A percentile compares a stretch with the other conserved stretches of the same genome.
Evolutionary conservation across 306 rosid genomes (phyloP).

Genomic region (Lithocarpus polystachyus): DNA sequence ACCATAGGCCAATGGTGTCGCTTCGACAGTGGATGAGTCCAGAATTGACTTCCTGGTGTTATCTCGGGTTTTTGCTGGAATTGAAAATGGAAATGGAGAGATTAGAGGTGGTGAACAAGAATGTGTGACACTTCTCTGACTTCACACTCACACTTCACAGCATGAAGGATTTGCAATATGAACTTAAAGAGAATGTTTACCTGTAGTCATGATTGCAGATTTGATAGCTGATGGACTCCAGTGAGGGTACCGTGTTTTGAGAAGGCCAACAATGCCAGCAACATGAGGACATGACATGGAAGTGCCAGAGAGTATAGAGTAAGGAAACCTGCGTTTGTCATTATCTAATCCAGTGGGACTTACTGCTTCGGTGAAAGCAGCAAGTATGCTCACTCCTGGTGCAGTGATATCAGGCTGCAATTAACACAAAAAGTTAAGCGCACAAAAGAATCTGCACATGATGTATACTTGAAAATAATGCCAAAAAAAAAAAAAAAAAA

Average conservation of each 20-base stretch:
- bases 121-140: not conserved
- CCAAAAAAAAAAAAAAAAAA: not conserved
- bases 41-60: conserved; percentile 9
- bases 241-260: conserved; percentile 48
- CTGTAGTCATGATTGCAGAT: conserved; percentile 70
- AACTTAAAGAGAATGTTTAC: conserved; percentile 14
- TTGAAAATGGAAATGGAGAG: not conserved
- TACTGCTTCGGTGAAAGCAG: conserved; percentile 22
- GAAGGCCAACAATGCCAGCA: conserved; percentile 50
- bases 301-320: conserved; percentile 31
- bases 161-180: not conserved
- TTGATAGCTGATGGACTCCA: conserved; percentile 72
- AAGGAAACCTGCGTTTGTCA: conserved; percentile 34
- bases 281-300: conserved; percentile 71
- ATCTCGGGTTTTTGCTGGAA: conserved; percentile 37
- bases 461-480: not conserved
- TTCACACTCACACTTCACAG: not conserved
- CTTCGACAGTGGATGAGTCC: conserved; percentile 1
- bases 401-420: conserved; percentile 63
- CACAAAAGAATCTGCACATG: not conserved
- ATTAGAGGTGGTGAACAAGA: not conserved
- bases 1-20: conserved; percentile 55
- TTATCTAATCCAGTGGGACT: conserved; percentile 14
- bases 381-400: conserved; percentile 52
- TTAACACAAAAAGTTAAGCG: not conserved